These are phyloP conservation scores for Boletus rufocinnamomeus DNA, from an alignment of 768 basidiomycete species.

Conservation along the genomic window DNA sequence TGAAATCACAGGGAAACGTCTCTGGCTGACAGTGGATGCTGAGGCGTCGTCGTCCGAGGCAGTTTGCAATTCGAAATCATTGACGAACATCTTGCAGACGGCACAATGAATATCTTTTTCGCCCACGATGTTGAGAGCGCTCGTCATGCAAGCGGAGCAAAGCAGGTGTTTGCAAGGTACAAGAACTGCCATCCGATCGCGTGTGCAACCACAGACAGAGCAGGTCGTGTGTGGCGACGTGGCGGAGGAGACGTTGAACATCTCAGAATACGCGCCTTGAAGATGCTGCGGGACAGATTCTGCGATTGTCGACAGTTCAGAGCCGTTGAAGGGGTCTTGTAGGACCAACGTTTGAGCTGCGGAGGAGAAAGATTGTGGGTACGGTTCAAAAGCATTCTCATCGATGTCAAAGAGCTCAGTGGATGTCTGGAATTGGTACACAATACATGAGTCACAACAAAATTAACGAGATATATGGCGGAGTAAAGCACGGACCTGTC, in stretches of 20 bases:
- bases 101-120: constrained; percentile 88
- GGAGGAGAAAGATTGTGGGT: constrained; percentile 41
- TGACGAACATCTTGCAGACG: constrained; percentile 70
- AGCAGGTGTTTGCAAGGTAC: constrained; percentile 75
- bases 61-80: constrained; percentile 60
- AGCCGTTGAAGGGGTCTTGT: constrained; percentile 46
- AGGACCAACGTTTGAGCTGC: constrained; percentile 37
- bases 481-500: constrained; percentile 39
- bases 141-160: constrained; percentile 81
- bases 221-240: constrained; percentile 41
- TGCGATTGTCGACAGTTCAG: constrained; percentile 35
- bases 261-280: constrained; percentile 24
- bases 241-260: constrained; percentile 20
- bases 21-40: constrained; percentile 15
- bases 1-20: constrained; percentile 11
- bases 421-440: constrained; percentile 39
- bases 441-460: constrained; percentile 17
- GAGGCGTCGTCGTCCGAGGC: constrained; percentile 29
- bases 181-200: constrained; percentile 59
- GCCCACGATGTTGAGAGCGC: constrained; percentile 85
- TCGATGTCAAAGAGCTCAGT: constrained; percentile 73
- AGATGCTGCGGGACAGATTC: constrained; percentile 31
- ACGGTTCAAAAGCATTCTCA: constrained; percentile 64
- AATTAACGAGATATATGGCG: constrained; percentile 14
- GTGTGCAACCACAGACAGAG: constrained; percentile 60